These are phyloP conservation scores for Simplicillium aogashimaense DNA, from an alignment of 2,329 filamentous ascomycete species.

Conservation along the genomic window DNA sequence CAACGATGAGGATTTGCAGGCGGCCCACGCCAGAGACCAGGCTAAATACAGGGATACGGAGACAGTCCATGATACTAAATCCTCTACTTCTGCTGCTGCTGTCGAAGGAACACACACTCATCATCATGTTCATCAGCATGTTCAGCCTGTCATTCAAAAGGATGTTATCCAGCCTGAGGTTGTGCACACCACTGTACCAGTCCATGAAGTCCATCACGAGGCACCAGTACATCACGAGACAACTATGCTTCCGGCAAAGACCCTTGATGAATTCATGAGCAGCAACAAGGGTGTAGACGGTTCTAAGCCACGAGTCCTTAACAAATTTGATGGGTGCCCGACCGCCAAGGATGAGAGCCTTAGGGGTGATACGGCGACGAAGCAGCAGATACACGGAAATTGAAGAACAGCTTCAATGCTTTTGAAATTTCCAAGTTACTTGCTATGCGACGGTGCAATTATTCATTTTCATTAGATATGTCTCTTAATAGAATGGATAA, in stretches of 20 bases:
- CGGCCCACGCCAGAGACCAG: conserved; percentile 40
- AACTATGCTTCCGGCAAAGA: conserved; percentile 53
- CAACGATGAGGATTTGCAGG: conserved; percentile 35
- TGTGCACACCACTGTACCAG: conserved; percentile 60
- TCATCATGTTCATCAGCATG: conserved; percentile 52
- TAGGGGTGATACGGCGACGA: neutral
- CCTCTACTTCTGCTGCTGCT: conserved; percentile 15
- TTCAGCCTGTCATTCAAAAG: conserved; percentile 63
- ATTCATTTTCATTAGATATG: too few relatives aligned
- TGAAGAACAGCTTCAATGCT: neutral
- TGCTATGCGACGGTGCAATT: too few relatives aligned
- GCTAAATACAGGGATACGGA: conserved; percentile 18
- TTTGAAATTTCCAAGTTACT: too few relatives aligned
- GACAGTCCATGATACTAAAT: conserved; percentile 17
- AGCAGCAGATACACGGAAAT: neutral
- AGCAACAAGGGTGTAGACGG: conserved; percentile 42
- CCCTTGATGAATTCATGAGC: conserved; percentile 49
- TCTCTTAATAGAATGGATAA: too few relatives aligned
- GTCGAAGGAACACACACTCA: conserved; percentile 20
- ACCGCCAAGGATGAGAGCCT: conserved; percentile 15
- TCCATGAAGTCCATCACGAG: conserved; percentile 64
- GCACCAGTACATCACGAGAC: conserved; percentile 55
- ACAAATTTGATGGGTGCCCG: conserved; percentile 54
- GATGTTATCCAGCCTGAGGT: conserved; percentile 58
- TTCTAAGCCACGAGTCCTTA: conserved; percentile 40